These are phyloP conservation scores for Flaveria bidentis DNA, from an alignment of 129 eudicot species.

Conservation along the genomic window DNA sequence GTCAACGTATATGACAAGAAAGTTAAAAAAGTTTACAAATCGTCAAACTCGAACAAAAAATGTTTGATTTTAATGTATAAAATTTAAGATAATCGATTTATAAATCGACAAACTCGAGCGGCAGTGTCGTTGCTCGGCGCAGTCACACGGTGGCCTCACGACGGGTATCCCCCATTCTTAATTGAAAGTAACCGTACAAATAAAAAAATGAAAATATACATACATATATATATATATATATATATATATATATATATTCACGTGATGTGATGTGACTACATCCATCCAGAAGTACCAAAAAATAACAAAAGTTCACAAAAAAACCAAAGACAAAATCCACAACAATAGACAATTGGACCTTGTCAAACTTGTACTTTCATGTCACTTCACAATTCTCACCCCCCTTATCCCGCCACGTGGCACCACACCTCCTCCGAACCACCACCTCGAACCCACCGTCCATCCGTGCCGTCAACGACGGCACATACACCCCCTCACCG, in stretches of 20 bases:
- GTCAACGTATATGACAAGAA: too few relatives aligned
- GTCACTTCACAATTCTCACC: neutral
- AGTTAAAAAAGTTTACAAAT: too few relatives aligned
- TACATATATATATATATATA: too few relatives aligned
- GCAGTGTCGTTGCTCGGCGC: too few relatives aligned
- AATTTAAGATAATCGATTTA: too few relatives aligned
- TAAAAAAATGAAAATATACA: neutral
- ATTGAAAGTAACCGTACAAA: too few relatives aligned
- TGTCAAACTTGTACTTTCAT: slow-evolving; percentile 16
- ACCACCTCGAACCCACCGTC: slow-evolving; percentile 64
- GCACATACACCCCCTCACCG: slow-evolving; percentile 50
- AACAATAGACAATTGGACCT: neutral
- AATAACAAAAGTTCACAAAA: neutral
- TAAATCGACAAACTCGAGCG: too few relatives aligned
- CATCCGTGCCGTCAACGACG: slow-evolving; percentile 80
- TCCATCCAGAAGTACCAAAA: neutral
- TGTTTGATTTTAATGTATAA: too few relatives aligned
- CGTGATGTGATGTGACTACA: neutral
- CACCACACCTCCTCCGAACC: slow-evolving; percentile 34
- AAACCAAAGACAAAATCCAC: neutral
- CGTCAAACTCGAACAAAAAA: too few relatives aligned
- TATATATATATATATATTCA: neutral
- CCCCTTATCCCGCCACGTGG: slow-evolving; percentile 16
- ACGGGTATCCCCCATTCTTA: too few relatives aligned
- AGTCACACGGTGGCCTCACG: too few relatives aligned